These are phyloP conservation scores for Avena atlantica DNA, from an alignment of 176 grass and related monocot genomes.

Conservation along the genomic window DNA sequence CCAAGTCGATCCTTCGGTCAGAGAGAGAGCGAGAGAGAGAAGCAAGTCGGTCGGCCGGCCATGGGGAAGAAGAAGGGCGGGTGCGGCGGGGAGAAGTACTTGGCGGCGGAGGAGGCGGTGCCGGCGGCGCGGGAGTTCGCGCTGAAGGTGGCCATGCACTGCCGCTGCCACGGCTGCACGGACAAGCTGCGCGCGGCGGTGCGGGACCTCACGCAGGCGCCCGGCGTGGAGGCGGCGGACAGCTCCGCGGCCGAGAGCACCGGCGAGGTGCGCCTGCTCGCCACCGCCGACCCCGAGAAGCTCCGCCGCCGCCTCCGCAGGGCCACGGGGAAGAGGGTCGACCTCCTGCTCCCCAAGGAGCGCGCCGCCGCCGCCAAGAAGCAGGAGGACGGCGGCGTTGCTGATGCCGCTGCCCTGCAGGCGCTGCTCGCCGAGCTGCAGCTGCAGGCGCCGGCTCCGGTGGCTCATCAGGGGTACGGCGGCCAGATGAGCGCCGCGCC, in stretches of 20 bases:
- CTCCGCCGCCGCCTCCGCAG: slow-evolving; percentile 41
- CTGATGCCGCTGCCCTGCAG: background rate
- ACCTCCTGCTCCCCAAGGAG: slow-evolving; percentile 19
- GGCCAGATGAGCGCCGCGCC: background rate
- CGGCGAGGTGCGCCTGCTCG: background rate
- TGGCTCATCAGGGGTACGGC: background rate
- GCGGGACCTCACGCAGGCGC: background rate
- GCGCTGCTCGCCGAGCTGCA: background rate
- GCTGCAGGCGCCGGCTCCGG: background rate
- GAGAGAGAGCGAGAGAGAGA: background rate
- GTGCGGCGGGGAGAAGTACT: background rate
- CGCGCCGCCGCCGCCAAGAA: background rate
- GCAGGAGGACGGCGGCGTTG: background rate
- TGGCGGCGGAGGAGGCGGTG: background rate
- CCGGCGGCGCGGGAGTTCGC: background rate
- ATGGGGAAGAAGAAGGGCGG: slow-evolving; percentile 21
- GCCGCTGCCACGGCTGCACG: slow-evolving; percentile 43
- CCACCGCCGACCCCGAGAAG: slow-evolving; percentile 38
- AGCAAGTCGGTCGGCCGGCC: background rate
- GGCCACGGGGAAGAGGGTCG: slow-evolving; percentile 47
- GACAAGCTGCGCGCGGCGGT: slow-evolving; percentile 42
- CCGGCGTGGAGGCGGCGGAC: slow-evolving; percentile 17
- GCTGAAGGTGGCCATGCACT: slow-evolving; percentile 53
- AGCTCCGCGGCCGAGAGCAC: background rate
- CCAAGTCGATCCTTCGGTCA: background rate